phyloP scores from a whole-genome alignment of 2,329 filamentous ascomycete species.

The Calonectria henricotiae region DNA sequence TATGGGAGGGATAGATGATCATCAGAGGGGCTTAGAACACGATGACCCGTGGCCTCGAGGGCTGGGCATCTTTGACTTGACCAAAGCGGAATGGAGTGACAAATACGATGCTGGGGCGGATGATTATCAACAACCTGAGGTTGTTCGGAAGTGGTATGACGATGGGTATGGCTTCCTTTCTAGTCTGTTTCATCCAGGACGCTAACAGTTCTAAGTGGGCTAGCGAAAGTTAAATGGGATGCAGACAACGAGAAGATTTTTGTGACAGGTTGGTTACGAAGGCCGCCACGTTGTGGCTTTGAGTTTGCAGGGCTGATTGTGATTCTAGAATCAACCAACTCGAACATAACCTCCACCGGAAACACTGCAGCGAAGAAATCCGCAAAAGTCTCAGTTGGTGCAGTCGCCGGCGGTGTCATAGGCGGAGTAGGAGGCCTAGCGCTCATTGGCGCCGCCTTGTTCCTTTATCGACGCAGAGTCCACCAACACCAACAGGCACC shows the following conservation, averaged over 20 bases:
- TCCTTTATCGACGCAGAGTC: background rate
- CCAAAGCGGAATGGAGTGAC: background rate
- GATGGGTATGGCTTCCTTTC: background rate
- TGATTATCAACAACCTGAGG: background rate
- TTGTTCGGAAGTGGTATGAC: background rate
- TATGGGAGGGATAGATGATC: background rate
- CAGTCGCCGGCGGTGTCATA: background rate
- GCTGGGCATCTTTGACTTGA: background rate
- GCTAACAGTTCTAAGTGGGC: background rate
- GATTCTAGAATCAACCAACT: background rate
- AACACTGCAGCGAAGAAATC: background rate
- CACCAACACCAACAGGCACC: background rate
- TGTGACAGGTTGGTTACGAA: background rate
- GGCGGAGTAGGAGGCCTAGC: background rate
- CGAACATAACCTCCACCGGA: background rate
- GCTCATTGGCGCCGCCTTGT: background rate
- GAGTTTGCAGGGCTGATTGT: background rate
- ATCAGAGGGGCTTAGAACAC: background rate
- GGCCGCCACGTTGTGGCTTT: background rate
- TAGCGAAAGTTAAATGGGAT: background rate
- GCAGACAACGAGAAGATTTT: background rate
- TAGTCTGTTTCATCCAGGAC: background rate
- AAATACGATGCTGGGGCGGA: background rate
- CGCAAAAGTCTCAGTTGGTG: background rate
- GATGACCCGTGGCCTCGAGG: background rate